A percentile compares a stretch with the other conserved stretches of the same genome.
These are phyloP conservation scores for Lactifluus subvellereus DNA, from an alignment of 768 basidiomycete species.

Conservation along the genomic window DNA sequence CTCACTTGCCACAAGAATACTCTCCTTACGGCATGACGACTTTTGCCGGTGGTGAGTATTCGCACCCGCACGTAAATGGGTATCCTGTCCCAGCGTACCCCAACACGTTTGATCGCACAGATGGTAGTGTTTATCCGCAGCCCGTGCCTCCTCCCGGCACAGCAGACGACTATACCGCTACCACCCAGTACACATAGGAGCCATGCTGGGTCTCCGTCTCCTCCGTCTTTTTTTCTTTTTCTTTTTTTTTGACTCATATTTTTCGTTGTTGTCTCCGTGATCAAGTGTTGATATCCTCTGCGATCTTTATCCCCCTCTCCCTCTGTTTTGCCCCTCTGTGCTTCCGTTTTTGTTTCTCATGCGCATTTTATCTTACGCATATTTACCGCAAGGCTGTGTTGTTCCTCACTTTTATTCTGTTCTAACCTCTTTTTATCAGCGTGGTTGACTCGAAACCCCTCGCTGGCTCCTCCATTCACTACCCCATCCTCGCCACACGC, in stretches of 20 bases:
- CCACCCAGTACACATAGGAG: conserved; percentile 14
- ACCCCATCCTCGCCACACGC: neutral
- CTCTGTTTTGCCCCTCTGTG: neutral
- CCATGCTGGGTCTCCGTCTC: neutral
- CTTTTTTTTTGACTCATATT: neutral
- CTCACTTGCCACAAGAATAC: conserved; percentile 11
- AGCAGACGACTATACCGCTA: conserved; percentile 10
- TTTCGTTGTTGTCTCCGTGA: conserved; percentile 11
- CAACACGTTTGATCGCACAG: conserved; percentile 9
- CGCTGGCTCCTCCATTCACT: neutral
- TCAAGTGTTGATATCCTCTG: conserved; percentile 16
- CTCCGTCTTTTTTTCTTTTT: neutral
- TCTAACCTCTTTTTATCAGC: neutral
- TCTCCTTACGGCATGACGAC: neutral
- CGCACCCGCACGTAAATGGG: conserved; percentile 12
- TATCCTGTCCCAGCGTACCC: conserved; percentile 8
- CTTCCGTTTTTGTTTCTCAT: neutral
- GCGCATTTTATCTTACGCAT: conserved; percentile 23
- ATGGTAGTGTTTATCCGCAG: conserved; percentile 4
- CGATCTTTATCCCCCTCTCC: conserved; percentile 2
- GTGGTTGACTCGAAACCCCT: neutral
- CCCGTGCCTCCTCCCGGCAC: conserved; percentile 4
- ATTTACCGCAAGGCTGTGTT: conserved; percentile 21
- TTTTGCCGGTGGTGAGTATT: conserved; percentile 6
- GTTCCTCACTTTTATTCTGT: neutral